Evolutionary conservation across 2,329 filamentous ascomycete species (phyloP).

Genomic region (Ophiostoma sp.): DNA sequence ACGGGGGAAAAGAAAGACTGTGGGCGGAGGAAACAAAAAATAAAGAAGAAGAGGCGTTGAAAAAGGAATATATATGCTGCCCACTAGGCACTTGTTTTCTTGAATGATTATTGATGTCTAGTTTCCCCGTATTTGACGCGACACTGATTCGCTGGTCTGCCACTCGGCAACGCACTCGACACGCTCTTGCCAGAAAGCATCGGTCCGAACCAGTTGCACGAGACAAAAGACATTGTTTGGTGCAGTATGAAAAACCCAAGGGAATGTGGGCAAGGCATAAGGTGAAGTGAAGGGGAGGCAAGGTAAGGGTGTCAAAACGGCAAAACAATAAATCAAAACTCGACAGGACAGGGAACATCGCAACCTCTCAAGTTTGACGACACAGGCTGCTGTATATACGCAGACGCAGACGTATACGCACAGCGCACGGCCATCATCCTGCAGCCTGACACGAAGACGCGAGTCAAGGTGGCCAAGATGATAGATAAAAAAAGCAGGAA

Average conservation of each 20-base stretch:
- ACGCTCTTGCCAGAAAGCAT: too few species aligned
- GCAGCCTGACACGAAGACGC: neutral
- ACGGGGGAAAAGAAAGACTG: neutral
- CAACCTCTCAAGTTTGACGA: neutral
- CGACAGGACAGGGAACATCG: neutral
- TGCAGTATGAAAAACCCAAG: too few species aligned
- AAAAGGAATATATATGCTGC: neutral
- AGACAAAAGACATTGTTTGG: too few species aligned
- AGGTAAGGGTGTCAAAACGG: neutral
- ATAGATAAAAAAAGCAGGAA: neutral
- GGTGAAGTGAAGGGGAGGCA: too few species aligned
- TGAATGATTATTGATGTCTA: neutral
- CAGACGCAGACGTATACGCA: neutral
- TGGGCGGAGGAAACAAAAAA: neutral
- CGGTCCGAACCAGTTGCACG: too few species aligned
- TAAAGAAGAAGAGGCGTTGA: neutral
- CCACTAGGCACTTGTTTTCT: neutral
- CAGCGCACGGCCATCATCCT: neutral
- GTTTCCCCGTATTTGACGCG: neutral
- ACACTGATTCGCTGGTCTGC: neutral
- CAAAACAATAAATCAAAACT: neutral
- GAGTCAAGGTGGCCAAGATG: neutral
- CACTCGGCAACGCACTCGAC: neutral
- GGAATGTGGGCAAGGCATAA: neutral
- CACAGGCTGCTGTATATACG: neutral